Percentiles rank a stretch among this genome's conserved stretches.
phyloP scores from a whole-genome alignment of 768 basidiomycete genomes.

The Phylloporus sp. region DNA sequence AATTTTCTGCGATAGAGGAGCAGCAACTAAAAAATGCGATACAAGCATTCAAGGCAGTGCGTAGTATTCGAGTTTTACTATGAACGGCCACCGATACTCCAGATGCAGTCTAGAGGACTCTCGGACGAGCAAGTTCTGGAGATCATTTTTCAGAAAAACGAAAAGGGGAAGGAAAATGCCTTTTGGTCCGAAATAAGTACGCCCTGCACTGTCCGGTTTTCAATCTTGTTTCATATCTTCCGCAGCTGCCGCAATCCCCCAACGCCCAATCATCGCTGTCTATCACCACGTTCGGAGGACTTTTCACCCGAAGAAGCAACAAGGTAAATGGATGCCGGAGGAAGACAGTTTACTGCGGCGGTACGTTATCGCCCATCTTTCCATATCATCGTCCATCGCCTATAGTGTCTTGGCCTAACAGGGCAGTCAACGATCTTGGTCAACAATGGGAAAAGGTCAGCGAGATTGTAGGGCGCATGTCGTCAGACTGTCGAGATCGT shows the following conservation, averaged over 20 bases:
- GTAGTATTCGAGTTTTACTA: constrained; percentile 20
- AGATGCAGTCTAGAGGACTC: constrained; percentile 45
- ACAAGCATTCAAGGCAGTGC: constrained; percentile 53
- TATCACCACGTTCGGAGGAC: constrained; percentile 75
- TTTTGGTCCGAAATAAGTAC: constrained; percentile 82
- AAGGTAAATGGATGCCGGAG: constrained; percentile 63
- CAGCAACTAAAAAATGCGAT: constrained; percentile 61
- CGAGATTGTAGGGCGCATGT: constrained; percentile 63
- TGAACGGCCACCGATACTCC: constrained; percentile 1
- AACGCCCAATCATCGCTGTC: constrained; percentile 77
- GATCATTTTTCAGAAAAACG: constrained; percentile 64
- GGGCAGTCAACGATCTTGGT: constrained; percentile 65
- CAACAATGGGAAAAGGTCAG: constrained; percentile 82
- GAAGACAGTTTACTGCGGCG: constrained; percentile 62
- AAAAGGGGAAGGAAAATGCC: constrained; percentile 52
- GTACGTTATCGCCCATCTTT: constrained; percentile 36
- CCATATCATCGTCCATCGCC: constrained; percentile 1
- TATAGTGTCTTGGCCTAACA: constrained; percentile 24
- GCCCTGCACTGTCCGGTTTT: constrained; percentile 20
- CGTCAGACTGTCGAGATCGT: constrained; percentile 78
- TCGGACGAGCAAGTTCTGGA: constrained; percentile 51
- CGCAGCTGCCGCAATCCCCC: constrained; percentile 62
- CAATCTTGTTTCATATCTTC: constrained; percentile 6
- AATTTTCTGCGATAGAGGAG: constrained; percentile 77
- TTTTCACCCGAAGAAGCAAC: constrained; percentile 62